Base-by-base conservation (phyloP, 805 yeast species). In the Tetrapisispora namnaoensis region DNA sequence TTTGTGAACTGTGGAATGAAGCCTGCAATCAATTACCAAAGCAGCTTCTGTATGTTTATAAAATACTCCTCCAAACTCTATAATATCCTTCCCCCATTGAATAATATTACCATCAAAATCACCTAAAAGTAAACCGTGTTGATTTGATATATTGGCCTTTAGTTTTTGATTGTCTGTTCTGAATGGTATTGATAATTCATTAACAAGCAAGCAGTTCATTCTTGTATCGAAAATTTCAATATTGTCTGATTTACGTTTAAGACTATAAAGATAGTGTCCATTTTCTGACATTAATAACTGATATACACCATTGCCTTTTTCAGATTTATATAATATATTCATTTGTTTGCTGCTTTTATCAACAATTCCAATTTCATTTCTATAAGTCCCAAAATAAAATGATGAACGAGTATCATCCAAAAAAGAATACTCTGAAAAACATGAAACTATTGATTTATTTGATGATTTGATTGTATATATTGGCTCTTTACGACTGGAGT, bases 161-260 rank as follows among this genome's bases (percentile, higher is more conserved):
- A 54, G 49, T 49, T 63, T 65, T 30, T 60, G 65, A 30, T 51
- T 54, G 2, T 48, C 54, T 8, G 56, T 45, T 22, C 42, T 53
- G 40, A 49, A 60, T 1, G 67, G 66, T 7, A 63, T 50, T 3
- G 28, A 18, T 17, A 63, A 47, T n/a, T 48, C 42, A 34, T 54
- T 59, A 0, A 60, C 42, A 30, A 46, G 44, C 8, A 32, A 11
- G 16, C 36, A 46, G 6, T 51, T 38, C 16, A 43, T 62, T 28
- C 77, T 50, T 3, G 55, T 37, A 49, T 72, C 77, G 13, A 70
- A 48, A 3, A 72, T 55, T 5, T 62, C 62, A 21, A 72, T 67
- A 1, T 17, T 39, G 21, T 54, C 46, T 9, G 63, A 50, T 34
- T 62, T 57, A 32, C 77, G 55, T 32, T 63, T 56, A 1, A 70